Percentiles rank a stretch among this genome's conserved stretches.
Conservation (phyloP, 2,329 filamentous ascomycete species). For the Penicillium thymicola region DNA sequence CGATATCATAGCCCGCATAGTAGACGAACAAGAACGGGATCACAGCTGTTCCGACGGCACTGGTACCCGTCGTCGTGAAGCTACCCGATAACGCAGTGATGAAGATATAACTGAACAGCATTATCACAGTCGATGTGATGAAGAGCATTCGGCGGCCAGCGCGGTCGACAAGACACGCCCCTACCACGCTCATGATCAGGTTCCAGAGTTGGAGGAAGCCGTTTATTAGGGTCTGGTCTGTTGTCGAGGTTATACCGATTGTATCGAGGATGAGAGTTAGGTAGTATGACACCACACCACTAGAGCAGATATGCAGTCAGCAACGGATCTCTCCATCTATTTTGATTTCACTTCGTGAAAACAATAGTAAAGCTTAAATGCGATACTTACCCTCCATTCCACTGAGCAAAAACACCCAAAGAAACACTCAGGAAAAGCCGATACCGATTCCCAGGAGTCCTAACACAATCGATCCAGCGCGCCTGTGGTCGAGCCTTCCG, state of each 20-base stretch:
- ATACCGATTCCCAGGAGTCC: conserved; percentile 13
- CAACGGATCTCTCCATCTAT: neutral
- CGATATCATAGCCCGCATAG: conserved; percentile 27
- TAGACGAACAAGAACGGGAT: conserved; percentile 31
- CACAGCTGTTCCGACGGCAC: conserved; percentile 23
- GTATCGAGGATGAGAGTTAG: conserved; percentile 10
- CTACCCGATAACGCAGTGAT: conserved; percentile 24
- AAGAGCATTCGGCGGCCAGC: conserved; percentile 12
- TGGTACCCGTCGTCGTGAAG: conserved; percentile 14
- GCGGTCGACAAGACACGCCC: conserved; percentile 12
- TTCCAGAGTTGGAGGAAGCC: conserved; percentile 19
- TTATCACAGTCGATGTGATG: conserved; percentile 13
- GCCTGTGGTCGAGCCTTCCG: neutral
- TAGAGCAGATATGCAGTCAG: neutral
- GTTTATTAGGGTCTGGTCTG: conserved; percentile 13
- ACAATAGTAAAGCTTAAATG: neutral
- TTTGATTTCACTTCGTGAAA: neutral
- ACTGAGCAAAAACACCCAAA: conserved; percentile 13
- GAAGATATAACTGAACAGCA: conserved; percentile 18
- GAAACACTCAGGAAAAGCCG: conserved; percentile 11
- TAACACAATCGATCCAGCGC: conserved; percentile 7
- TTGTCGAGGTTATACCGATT: conserved; percentile 11
- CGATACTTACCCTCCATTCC: conserved; percentile 6
- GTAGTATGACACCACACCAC: conserved; percentile 13
- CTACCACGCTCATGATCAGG: conserved; percentile 11